Base-by-base conservation (phyloP, 108 stramenopile genomes). In the Conticribra weissflogii region DNA sequence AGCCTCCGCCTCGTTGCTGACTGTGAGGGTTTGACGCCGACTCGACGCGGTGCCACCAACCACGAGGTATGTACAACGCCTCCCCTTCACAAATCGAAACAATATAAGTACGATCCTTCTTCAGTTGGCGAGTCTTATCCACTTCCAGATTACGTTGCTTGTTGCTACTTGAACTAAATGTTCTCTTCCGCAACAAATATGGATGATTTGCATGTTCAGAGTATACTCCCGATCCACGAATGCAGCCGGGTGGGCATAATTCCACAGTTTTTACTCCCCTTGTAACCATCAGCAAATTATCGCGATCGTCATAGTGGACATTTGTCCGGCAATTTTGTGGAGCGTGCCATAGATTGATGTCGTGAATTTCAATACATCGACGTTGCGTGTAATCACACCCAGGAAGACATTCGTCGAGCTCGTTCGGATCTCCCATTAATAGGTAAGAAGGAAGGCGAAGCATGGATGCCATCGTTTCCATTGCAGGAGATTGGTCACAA, bases 1-100 rank as follows among this genome's bases (percentile, higher is more conserved):
- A 75, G 19, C 55, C 62, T 29, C 21, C 46, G 19, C 31, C 32
- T 54, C 41, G 25, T 56, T 48, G 36, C 12, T 15, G 49, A 9
- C 0, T 33, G 0, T 9, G 7, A 54, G 54, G 46, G 18, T 28
- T 58, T 3, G 28, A 57, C 28, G 55, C 49, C 19, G 74, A 76
- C 32, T 76, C 73, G 7, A 81, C 79, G 18, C 79, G 68, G 74
- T 81, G 79, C 79, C 79, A 81, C 79, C 79, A 81, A 32, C 79
- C 79, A 16, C 18, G 21, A 22, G 79, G 79, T 49, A 81, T 81
- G 50, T 59, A 81, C 21, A 81, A 59, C 0, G 61, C 79, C 25
- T 81, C 68, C 9, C 74, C 74, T 32, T 68, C 74, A 46, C 51
- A 24, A 18, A 81, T 46, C 2, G 68, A 76, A 21, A 81, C 62